Base-by-base conservation (phyloP, 2,329 filamentous ascomycete species). In the Trichoderma aggressivum region DNA sequence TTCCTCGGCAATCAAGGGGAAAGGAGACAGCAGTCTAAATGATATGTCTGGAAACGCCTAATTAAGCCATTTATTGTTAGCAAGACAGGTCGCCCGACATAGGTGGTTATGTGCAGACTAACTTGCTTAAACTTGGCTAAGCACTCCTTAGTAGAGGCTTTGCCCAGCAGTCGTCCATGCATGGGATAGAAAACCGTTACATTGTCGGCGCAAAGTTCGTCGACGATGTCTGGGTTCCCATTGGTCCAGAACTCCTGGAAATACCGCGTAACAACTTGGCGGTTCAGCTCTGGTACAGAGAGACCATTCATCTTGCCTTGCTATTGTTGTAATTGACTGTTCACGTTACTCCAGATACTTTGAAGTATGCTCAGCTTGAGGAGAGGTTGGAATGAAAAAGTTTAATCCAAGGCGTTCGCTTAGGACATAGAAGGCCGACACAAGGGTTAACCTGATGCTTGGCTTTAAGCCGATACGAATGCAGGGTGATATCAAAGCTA, bases 191-290 rank as follows among this genome's bases (percentile, higher is more conserved):
- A 64, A n/a, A 73, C 61, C 7, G 43, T 61, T 43, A 74, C 69
- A 28, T 70, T 62, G 12, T 74, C 71, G 39, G 65, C 53, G 50
- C 73, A 74, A 11, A 74, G 64, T 32, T 74, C 65, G 14, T 74
- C 73, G 3, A 74, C 69, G 18, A 74, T 61, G 1, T 71, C 58
- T 12, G 56, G 26, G 53, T 74, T 74, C 2, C 69, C 73, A 58
- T 74, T 74, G 61, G 61, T 67, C 73, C 73, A 74, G n/a, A 66
- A 74, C 36, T 74, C 73, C 36, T 69, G 65, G 55, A 69, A 69
- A 7, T 60, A 69, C 7, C 65, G 65, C 7, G 65, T 61, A 28
- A 69, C n/a, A 34, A 69, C 50, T 10, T 61, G 65, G 1, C 65
- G 65, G 56, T 69, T 69, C 10, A 56, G 18, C 10, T 69, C 65